Evolutionary conservation across 495 filamentous ascomycete genomes (phyloP), one percentile per base, ranked within the genome.

Genomic region (Penicillium arizonense): DNA sequence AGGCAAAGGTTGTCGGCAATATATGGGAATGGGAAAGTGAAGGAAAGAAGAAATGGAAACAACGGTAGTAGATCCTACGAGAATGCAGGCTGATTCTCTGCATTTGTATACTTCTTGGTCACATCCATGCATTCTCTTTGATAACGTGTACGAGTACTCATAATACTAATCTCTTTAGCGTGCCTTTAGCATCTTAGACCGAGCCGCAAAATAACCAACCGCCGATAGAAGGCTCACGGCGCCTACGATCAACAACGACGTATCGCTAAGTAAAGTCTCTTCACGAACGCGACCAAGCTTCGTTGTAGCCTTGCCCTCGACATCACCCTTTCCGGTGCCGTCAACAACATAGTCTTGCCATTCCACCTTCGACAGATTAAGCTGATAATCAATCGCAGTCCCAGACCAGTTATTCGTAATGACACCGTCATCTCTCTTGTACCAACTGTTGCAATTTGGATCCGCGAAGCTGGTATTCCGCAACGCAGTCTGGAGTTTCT

Each of bases 321-420:
- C 44, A 5, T 61, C 39, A 11, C 63, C 62, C 18, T 49, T 59
- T 5, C 65, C 77, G 1, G 64, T 70, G 1, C 76, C 75, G 35
- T 64, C 65, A 3, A 70, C 61, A 21, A 69, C 61, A 56, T 76
- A 83, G 50, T 83, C 77, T 2, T 63, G 57, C 79, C 77, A 82
- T 16, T 63, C 49, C 6, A 85, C 65, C 26, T 59, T 59, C 7
- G 59, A 58, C 34, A 80, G 49, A 32, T 73, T 51, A 24, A 65
- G 51, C 57, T 83, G 80, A 52, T 83, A 83, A 44, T 75, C 66
- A 2, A 82, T 48, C 8, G 75, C 80, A 10, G 73, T 77, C 5
- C 74, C 70, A 12, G 60, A 70, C 79, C 80, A 84, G 55, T 83
- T 82, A 46, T 81, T 82, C 26, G 79, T 84, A 50, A 83, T 79